Evolutionary conservation across 129 eudicot species (phyloP), one percentile per base, ranked within the genome.

Genomic region (Tagetes erecta): DNA sequence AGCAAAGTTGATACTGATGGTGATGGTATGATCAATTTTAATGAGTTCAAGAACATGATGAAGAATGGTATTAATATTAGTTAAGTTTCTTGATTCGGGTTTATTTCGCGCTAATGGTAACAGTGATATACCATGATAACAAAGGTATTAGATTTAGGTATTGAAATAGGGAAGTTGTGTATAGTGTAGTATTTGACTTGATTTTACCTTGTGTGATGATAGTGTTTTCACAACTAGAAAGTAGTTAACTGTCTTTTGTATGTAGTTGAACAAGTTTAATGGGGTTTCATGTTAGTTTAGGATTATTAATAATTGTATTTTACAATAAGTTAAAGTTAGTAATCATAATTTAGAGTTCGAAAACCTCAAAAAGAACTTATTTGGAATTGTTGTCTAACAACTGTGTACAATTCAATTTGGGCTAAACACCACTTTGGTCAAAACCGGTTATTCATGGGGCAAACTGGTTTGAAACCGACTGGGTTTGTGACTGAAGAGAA

Each of bases 21-120:
- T 68, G 97, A 91, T 91, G 97, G 97, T 11, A 91, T 86, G 97
- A 87, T 91, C 49, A 84, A 79, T 64, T 91, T 85, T 73, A 75
- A 75, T 67, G 97, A 91, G 78, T 88, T 91, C 67, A 88, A 88
- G 84, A 80, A 8, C 71, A 91, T 91, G 97, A 91, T 91, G 97
- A 91, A 75, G 80, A 52, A 47, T 57, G 91, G 91, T 73, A 68
- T 42, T 41, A 75, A 74, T 50, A 75, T 83, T 39, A 55, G 78
- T 56, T 59, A 83, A 2, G 47, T 80, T 50, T 75, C 89, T 49
- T 86, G 68, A 66, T 45, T 55, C 3, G 9, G 1, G 41, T 60
- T 71, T 47, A 66, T 77, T 56, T 72, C 71, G 41, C 30, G 79
- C 20, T 39, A 46, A 52, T 7, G 56, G 14, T 38, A 8, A 7